Conservation (phyloP, 257 asterid genomes). For the Nicotiana attenuata region DNA sequence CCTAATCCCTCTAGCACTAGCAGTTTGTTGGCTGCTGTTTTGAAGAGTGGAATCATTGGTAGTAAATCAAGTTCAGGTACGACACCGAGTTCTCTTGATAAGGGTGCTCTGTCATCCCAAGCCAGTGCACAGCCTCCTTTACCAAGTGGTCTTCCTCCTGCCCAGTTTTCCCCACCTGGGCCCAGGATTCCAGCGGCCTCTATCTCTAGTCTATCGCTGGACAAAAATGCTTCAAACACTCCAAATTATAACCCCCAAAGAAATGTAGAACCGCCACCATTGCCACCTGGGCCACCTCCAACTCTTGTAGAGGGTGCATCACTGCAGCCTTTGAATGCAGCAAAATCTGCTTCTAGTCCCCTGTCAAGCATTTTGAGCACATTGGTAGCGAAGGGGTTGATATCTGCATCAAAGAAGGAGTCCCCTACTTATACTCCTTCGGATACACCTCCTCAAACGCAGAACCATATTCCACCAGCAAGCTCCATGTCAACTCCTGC, state of each 20-base stretch:
- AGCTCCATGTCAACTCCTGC: conserved; percentile 30
- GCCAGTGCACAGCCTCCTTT: conserved; percentile 25
- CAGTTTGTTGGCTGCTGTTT: conserved; percentile 50
- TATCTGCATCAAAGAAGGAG: conserved; percentile 57
- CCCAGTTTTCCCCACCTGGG: conserved; percentile 9
- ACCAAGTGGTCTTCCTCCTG: conserved; percentile 22
- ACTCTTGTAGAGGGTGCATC: conserved; percentile 31
- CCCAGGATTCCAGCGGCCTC: conserved; percentile 9
- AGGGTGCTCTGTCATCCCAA: conserved; percentile 23
- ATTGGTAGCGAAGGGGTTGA: conserved; percentile 76
- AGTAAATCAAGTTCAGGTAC: conserved; percentile 18
- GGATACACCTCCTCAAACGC: conserved; percentile 28
- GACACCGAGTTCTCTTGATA: conserved; percentile 25
- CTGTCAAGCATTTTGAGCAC: conserved; percentile 80
- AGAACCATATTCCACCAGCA: conserved; percentile 30
- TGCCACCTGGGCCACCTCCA: conserved; percentile 26
- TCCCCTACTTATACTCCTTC: conserved; percentile 23
- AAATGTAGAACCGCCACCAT: conserved; percentile 32
- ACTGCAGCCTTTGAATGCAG: conserved; percentile 27
- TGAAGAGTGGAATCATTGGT: conserved; percentile 44
- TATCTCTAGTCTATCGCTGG: conserved; percentile 14
- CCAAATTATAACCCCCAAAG: conserved; percentile 23
- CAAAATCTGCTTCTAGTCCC: conserved; percentile 49
- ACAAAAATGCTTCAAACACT: conserved; percentile 19
- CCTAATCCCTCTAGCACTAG: conserved; percentile 40